Percentiles rank a stretch among this genome's conserved stretches.
Evolutionary conservation across 768 basidiomycete species (phyloP).

Genomic region (Lactarius tabidus): DNA sequence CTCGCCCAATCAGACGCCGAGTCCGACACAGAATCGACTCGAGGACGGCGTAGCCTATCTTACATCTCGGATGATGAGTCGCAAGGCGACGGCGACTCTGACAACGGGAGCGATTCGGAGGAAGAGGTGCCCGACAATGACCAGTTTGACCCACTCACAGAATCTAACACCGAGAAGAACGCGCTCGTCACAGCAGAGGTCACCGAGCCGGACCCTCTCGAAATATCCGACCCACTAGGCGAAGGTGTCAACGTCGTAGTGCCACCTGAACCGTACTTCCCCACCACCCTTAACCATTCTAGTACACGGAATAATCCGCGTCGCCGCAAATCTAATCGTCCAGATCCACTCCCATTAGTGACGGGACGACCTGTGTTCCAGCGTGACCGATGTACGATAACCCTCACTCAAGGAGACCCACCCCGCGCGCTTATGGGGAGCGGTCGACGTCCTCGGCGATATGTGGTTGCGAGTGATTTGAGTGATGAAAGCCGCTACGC

Average conservation of each 20-base stretch:
- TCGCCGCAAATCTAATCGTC: slow-evolving; percentile 58
- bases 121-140: slow-evolving; percentile 56
- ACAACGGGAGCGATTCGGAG: slow-evolving; percentile 53
- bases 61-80: slow-evolving; percentile 69
- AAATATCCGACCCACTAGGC: slow-evolving; percentile 74
- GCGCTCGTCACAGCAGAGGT: slow-evolving; percentile 52
- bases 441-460: slow-evolving; percentile 57
- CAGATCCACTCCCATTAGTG: slow-evolving; percentile 59
- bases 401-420: slow-evolving; percentile 82
- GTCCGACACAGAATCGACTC: slow-evolving; percentile 49
- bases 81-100: slow-evolving; percentile 38
- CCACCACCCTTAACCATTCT: slow-evolving; percentile 57
- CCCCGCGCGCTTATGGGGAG: slow-evolving; percentile 44
- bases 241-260: slow-evolving; percentile 90
- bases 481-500: slow-evolving; percentile 94
- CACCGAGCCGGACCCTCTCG: slow-evolving; percentile 47
- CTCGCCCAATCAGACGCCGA: slow-evolving; percentile 63
- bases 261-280: slow-evolving; percentile 80
- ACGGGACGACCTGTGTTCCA: slow-evolving; percentile 83
- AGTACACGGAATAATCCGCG: slow-evolving; percentile 35
- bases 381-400: slow-evolving; percentile 89
- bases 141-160: slow-evolving; percentile 76
- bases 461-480: slow-evolving; percentile 91
- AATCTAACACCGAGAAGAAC: slow-evolving; percentile 85
- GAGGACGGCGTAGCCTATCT: slow-evolving; percentile 52